Evolutionary conservation across 1,284 basidiomycete genomes (phyloP), one percentile per base, ranked within the genome.

Genomic region (Singerocomus inundabilis): DNA sequence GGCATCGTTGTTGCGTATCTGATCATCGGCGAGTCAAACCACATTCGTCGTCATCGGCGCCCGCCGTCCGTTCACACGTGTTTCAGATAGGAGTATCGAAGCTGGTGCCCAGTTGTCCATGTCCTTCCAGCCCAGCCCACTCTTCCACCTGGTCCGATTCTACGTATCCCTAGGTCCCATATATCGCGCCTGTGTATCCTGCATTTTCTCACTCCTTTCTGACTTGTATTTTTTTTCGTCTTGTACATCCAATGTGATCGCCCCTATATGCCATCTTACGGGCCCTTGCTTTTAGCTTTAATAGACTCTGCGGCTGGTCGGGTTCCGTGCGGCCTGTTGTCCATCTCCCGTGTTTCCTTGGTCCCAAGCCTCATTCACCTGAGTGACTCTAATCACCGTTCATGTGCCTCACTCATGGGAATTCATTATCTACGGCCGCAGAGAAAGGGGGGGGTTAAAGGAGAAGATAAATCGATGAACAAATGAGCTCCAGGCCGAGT

Each of bases 1-100:
- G 31, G 42, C 53, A 26, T 61, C 57, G 6, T 46, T 59, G 6
- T 61, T 46, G 21, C 44, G 34, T 4, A 35, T 39, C 30, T 59
- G 39, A 16, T n/a, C 6, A 9, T 26, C 24, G 13, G 13, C 21
- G 13, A 29, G 18, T 24, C 30, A 21, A 28, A 6, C 10, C 15
- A 3, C 16, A 24, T 30, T 16, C 15, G 13, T 25, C 35, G 10
- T 15, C 28, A 24, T 21, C 5, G 11, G 24, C 26, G 11, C 21
- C 13, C 12, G 9, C n/a, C n/a, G 16, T 6, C 18, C 11, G 25
- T 30, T 7, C 21, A 12, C 16, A 32, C 11, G 5, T 5, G 13
- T 21, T 6, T 24, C n/a, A 12, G 9, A 30, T 24, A 16, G 28
- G 4, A 35, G 13, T 12, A n/a, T 12, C 6, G 1, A 15, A 15